Conservation (phyloP, 1,284 basidiomycete genomes). For the Anthracocystis panici-leucophaei region DNA sequence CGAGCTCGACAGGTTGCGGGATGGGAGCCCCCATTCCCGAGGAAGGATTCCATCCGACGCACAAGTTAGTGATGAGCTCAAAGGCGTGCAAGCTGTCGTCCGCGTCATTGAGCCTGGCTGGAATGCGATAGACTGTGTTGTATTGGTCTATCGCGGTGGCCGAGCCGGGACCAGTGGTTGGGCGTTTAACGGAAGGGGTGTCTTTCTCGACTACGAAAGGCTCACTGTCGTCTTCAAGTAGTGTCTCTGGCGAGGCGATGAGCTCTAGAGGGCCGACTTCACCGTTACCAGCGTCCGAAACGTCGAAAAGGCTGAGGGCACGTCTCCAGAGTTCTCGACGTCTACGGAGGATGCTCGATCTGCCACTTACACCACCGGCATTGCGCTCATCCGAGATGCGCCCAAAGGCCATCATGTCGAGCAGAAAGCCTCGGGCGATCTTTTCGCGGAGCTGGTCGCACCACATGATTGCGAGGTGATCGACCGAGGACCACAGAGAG, state of each 20-base stretch:
- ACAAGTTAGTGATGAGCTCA: slow-evolving; percentile 62
- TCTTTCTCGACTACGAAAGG: slow-evolving; percentile 30
- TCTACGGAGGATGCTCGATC: slow-evolving; percentile 23
- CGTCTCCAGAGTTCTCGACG: slow-evolving; percentile 57
- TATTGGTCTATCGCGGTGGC: slow-evolving; percentile 1
- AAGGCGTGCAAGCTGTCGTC: slow-evolving; percentile 40
- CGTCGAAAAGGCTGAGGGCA: slow-evolving; percentile 45
- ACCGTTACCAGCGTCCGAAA: slow-evolving; percentile 37
- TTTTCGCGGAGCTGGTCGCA: slow-evolving; percentile 95
- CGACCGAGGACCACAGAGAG: slow-evolving; percentile 92
- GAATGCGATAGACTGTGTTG: slow-evolving; percentile 27
- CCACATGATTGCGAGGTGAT: slow-evolving; percentile 97
- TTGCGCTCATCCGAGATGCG: slow-evolving; percentile 35
- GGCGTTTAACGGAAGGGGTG: slow-evolving; percentile 10
- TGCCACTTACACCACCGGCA: slow-evolving; percentile 22
- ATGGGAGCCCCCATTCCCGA: slow-evolving; percentile 36
- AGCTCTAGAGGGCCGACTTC: slow-evolving; percentile 29
- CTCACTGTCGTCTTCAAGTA: slow-evolving; percentile 29
- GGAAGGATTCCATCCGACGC: slow-evolving; percentile 49
- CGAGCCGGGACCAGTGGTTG: slow-evolving; percentile 15
- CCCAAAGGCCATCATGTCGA: slow-evolving; percentile 53
- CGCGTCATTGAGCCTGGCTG: slow-evolving; percentile 22
- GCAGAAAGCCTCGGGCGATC: slow-evolving; percentile 74
- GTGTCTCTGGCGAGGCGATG: slow-evolving; percentile 1
- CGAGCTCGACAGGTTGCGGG: slow-evolving; percentile 47